A percentile compares a stretch with the other conserved stretches of the same genome.
These are phyloP conservation scores for Vararia minispora DNA, from an alignment of 768 basidiomycete genomes.

Conservation along the genomic window DNA sequence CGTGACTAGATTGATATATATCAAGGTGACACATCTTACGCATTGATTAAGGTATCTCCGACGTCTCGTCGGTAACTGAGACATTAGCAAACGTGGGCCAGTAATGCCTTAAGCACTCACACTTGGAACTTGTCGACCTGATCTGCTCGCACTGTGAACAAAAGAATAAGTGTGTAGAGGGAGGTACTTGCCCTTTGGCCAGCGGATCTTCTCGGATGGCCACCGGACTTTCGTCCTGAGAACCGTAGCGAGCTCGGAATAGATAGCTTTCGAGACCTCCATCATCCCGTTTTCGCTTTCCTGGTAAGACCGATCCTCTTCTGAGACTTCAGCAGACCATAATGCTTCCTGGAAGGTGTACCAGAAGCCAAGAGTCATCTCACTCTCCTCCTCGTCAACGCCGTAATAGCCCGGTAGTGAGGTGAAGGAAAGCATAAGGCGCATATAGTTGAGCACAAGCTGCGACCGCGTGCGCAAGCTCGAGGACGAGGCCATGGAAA, in stretches of 20 bases:
- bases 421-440: conserved; percentile 61
- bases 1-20: conserved; percentile 5
- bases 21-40: conserved; percentile 36
- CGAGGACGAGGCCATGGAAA: conserved; percentile 9
- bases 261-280: conserved; percentile 61
- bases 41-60: conserved; percentile 81
- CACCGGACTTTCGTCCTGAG: conserved; percentile 67
- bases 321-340: conserved; percentile 56
- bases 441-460: conserved; percentile 55
- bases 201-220: conserved; percentile 39
- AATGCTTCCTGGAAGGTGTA: conserved; percentile 83
- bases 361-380: conserved; percentile 83
- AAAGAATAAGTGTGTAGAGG: not conserved
- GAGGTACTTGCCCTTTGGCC: conserved; percentile 53
- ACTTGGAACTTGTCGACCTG: conserved; percentile 71
- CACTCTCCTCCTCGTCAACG: conserved; percentile 79
- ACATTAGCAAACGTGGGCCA: not conserved
- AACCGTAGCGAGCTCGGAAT: conserved; percentile 63
- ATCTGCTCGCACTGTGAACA: conserved; percentile 31
- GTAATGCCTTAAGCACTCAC: conserved; percentile 29
- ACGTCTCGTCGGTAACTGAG: conserved; percentile 73
- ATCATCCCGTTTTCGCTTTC: conserved; percentile 27
- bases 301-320: conserved; percentile 19
- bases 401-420: conserved; percentile 67
- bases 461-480: conserved; percentile 16